Conservation (phyloP, 495 filamentous ascomycete genomes). For the Cercophora samala region DNA sequence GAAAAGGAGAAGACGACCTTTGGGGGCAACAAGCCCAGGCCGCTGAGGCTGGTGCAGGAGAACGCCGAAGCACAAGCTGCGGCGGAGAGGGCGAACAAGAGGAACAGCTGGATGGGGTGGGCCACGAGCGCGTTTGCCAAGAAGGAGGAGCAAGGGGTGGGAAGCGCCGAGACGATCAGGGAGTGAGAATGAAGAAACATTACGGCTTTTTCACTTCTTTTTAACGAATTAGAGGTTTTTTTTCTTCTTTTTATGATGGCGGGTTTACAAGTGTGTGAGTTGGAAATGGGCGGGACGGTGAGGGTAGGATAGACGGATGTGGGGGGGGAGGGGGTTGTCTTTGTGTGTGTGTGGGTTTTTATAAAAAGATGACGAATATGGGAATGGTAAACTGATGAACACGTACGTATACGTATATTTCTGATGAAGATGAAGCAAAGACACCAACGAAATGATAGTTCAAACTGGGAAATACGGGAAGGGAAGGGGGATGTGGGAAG, state of each 20-base stretch:
- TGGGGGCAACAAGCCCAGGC: conserved; percentile 72
- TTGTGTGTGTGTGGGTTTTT: no score
- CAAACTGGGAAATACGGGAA: neutral
- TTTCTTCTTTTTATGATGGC: neutral
- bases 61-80: conserved; percentile 35
- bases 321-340: neutral
- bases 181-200: conserved; percentile 15
- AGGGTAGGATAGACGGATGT: neutral
- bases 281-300: neutral
- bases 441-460: neutral
- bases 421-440: conserved; percentile 7
- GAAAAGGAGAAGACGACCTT: conserved; percentile 63
- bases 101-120: conserved; percentile 59
- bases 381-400: neutral
- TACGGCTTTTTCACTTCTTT: neutral
- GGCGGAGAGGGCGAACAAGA: conserved; percentile 42
- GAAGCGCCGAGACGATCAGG: conserved; percentile 22
- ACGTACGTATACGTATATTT: neutral
- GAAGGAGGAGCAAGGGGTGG: conserved; percentile 37
- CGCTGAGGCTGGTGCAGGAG: conserved; percentile 81
- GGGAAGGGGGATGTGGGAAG: neutral
- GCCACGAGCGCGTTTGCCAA: conserved; percentile 40
- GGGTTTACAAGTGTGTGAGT: neutral
- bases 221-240: neutral
- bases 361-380: neutral